phyloP scores from a whole-genome alignment of 257 asterid species.

The Forsythia viridissima region DNA sequence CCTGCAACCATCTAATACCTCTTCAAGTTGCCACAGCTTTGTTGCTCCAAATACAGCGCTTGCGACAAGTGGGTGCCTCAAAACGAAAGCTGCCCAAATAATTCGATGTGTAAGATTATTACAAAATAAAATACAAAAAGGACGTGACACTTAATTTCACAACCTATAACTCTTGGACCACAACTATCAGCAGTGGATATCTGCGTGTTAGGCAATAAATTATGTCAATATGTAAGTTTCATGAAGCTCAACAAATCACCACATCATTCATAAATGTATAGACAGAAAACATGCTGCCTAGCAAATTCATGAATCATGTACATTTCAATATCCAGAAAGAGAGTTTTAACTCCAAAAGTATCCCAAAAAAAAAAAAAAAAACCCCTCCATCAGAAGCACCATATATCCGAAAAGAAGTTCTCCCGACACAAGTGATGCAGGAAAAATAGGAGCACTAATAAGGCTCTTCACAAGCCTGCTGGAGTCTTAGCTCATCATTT shows the following conservation, averaged over 20 bases:
- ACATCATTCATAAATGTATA: background rate
- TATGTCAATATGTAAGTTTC: background rate
- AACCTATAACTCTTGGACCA: constrained; percentile 1
- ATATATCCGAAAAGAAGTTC: background rate
- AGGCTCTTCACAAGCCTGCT: background rate
- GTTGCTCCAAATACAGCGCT: constrained; percentile 86
- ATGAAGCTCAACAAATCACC: background rate
- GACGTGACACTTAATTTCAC: background rate
- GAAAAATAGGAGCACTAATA: background rate
- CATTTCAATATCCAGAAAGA: background rate
- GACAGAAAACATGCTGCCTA: background rate
- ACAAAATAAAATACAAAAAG: background rate
- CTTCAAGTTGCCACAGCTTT: constrained; percentile 76
- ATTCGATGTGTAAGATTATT: constrained; percentile 2
- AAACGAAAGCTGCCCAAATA: constrained; percentile 66
- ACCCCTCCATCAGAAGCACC: background rate
- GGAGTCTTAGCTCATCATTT: background rate
- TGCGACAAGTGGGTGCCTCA: constrained; percentile 76
- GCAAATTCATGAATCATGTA: background rate
- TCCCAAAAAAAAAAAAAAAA: no score
- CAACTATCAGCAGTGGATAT: background rate
- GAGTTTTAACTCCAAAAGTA: background rate
- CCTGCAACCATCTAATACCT: constrained; percentile 58
- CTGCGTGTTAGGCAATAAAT: background rate
- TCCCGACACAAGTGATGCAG: background rate